These are phyloP conservation scores for Odontarrhena argentea DNA, from an alignment of 345 rosid genomes.

Conservation along the genomic window DNA sequence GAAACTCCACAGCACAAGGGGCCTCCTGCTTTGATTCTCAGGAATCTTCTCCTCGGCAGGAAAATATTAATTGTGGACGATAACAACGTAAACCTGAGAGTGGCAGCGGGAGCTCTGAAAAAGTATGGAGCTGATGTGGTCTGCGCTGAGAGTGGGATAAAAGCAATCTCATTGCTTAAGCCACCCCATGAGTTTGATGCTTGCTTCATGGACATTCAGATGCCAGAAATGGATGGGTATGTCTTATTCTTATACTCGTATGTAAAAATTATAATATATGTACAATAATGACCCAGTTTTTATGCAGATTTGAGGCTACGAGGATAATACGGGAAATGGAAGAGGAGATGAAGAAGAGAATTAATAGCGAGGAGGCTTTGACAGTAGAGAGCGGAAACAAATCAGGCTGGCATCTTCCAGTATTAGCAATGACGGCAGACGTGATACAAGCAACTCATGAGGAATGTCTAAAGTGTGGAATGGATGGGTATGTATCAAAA, in stretches of 20 bases:
- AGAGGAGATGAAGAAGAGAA: slow-evolving; percentile 44
- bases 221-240: slow-evolving; percentile 99
- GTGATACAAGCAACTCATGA: slow-evolving; percentile 89
- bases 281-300: background rate
- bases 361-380: slow-evolving; percentile 46
- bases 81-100: slow-evolving; percentile 81
- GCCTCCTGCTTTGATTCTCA: slow-evolving; percentile 54
- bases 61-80: slow-evolving; percentile 87
- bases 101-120: slow-evolving; percentile 89
- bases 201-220: slow-evolving; percentile 99
- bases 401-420: slow-evolving; percentile 59
- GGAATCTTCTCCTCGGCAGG: slow-evolving; percentile 72
- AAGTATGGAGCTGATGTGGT: slow-evolving; percentile 95
- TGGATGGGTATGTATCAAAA: slow-evolving; percentile 95
- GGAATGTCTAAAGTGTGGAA: slow-evolving; percentile 61
- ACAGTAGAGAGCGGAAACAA: slow-evolving; percentile 41
- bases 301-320: slow-evolving; percentile 78
- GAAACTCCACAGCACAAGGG: slow-evolving; percentile 63
- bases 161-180: slow-evolving; percentile 61
- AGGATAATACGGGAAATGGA: slow-evolving; percentile 68
- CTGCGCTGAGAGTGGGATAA: slow-evolving; percentile 62
- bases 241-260: slow-evolving; percentile 28
- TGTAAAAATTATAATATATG: background rate
- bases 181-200: slow-evolving; percentile 90
- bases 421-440: slow-evolving; percentile 98